Conservation (phyloP, 2,329 filamentous ascomycete species). For the Colletotrichum sp. region DNA sequence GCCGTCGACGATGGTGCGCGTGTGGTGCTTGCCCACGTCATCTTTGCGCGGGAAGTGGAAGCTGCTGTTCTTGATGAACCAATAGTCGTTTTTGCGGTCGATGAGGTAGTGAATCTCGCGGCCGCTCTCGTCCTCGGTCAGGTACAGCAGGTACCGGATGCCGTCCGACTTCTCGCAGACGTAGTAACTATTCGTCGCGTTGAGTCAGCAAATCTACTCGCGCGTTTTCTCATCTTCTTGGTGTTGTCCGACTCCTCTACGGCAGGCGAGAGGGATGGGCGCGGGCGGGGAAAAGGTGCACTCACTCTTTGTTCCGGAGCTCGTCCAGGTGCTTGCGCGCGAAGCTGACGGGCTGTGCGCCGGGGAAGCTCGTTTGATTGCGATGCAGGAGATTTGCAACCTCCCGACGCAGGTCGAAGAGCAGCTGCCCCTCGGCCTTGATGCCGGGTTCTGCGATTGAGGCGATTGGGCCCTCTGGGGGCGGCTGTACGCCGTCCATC, state of each 20-base stretch:
- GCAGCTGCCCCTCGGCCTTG: constrained; percentile 66
- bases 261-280: not conserved
- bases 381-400: constrained; percentile 79
- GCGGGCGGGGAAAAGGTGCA: constrained; percentile 6
- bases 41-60: constrained; percentile 82
- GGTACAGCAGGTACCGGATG: constrained; percentile 92
- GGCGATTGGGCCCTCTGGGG: constrained; percentile 41
- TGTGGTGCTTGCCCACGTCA: constrained; percentile 73
- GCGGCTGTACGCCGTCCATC: constrained; percentile 22
- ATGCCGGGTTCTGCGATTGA: constrained; percentile 68
- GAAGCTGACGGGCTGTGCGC: constrained; percentile 94
- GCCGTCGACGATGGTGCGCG: constrained; percentile 84
- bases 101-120: constrained; percentile 86
- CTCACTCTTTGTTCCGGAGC: constrained; percentile 77
- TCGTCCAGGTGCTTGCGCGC: constrained; percentile 81
- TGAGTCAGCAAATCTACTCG: not conserved
- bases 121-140: constrained; percentile 66
- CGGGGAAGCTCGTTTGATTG: constrained; percentile 75
- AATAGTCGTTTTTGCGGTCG: constrained; percentile 98
- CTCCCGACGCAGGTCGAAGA: constrained; percentile 68
- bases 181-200: constrained; percentile 71
- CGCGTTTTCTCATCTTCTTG: not conserved
- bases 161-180: constrained; percentile 99
- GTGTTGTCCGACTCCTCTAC: not conserved
- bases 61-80: constrained; percentile 71